A percentile compares a stretch with the other conserved stretches of the same genome.
These are phyloP conservation scores for Monosporascus sp. DNA, from an alignment of 2,329 filamentous ascomycete species.

Conservation along the genomic window DNA sequence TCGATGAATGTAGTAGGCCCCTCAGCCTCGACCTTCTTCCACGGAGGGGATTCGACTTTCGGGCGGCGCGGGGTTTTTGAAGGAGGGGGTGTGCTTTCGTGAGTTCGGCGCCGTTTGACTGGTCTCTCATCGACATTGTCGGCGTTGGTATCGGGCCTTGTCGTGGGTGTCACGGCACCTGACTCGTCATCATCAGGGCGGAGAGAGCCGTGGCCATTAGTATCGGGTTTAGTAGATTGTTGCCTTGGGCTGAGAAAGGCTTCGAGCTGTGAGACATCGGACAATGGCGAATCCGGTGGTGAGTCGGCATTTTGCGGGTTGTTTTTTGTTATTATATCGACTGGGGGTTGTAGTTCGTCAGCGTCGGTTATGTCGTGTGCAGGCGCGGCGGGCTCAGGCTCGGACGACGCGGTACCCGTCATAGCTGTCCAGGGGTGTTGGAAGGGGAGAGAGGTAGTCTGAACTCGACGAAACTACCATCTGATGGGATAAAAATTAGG, in stretches of 20 bases:
- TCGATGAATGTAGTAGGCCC: conserved; percentile 81
- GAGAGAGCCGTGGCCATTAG: conserved; percentile 8
- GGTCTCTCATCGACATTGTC: conserved; percentile 42
- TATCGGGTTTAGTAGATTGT: conserved; percentile 2
- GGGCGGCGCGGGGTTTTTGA: conserved; percentile 26
- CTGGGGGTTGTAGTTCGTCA: conserved; percentile 4
- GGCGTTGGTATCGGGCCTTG: conserved; percentile 10
- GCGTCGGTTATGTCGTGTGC: conserved; percentile 23
- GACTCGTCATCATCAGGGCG: neutral
- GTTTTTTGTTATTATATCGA: conserved; percentile 14
- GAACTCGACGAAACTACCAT: conserved; percentile 54
- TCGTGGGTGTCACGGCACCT: conserved; percentile 12
- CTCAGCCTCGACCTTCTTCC: conserved; percentile 80
- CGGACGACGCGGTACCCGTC: conserved; percentile 55
- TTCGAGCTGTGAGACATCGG: neutral
- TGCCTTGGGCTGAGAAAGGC: neutral
- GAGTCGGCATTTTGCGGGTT: conserved; percentile 1
- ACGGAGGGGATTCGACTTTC: conserved; percentile 74
- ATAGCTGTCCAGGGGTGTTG: conserved; percentile 43
- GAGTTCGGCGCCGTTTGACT: conserved; percentile 60
- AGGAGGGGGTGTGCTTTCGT: conserved; percentile 37
- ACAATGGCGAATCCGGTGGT: neutral
- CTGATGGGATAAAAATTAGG: conserved; percentile 48
- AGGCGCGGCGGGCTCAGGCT: conserved; percentile 31
- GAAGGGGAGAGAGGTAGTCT: conserved; percentile 41